Evolutionary conservation across 768 basidiomycete genomes (phyloP).

Genomic region (Phallus indusiatus): DNA sequence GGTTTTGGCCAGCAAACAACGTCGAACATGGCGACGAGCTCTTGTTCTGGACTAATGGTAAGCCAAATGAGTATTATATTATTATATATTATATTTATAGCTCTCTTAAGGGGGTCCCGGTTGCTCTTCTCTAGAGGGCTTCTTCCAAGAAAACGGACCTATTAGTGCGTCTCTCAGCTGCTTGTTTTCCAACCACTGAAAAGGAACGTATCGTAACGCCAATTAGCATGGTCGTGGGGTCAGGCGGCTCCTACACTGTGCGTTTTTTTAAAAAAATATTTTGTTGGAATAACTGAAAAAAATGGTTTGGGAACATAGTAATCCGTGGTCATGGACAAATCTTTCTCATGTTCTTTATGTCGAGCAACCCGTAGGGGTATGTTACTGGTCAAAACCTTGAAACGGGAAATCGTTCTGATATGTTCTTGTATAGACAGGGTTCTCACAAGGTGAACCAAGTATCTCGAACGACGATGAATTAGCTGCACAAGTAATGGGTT

Average conservation of each 20-base stretch:
- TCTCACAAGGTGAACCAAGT: slow-evolving; percentile 6
- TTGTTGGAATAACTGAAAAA: not conserved
- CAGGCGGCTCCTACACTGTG: slow-evolving; percentile 9
- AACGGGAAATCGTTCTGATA: not conserved
- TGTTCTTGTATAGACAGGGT: slow-evolving; percentile 5
- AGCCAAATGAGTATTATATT: not conserved
- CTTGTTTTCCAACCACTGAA: not conserved
- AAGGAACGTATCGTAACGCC: not conserved
- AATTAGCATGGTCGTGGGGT: slow-evolving; percentile 13
- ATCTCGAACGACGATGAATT: slow-evolving; percentile 14
- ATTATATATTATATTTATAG: too few relatives aligned
- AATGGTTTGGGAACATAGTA: not conserved
- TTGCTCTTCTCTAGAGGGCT: slow-evolving; percentile 12
- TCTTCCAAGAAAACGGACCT: slow-evolving; percentile 13
- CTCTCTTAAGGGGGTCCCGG: slow-evolving; percentile 9
- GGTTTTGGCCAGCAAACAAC: slow-evolving; percentile 27
- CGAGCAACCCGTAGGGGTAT: slow-evolving; percentile 17
- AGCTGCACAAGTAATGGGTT: slow-evolving; percentile 15
- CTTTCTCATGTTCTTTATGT: slow-evolving; percentile 14
- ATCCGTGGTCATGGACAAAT: slow-evolving; percentile 14
- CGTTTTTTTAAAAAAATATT: not conserved
- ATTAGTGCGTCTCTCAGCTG: not conserved
- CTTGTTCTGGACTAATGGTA: slow-evolving; percentile 28
- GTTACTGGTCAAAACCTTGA: not conserved
- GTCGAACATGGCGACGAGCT: slow-evolving; percentile 21